Evolutionary conservation across 2,329 filamentous ascomycete genomes (phyloP).

Genomic region (Beauveria varroae): DNA sequence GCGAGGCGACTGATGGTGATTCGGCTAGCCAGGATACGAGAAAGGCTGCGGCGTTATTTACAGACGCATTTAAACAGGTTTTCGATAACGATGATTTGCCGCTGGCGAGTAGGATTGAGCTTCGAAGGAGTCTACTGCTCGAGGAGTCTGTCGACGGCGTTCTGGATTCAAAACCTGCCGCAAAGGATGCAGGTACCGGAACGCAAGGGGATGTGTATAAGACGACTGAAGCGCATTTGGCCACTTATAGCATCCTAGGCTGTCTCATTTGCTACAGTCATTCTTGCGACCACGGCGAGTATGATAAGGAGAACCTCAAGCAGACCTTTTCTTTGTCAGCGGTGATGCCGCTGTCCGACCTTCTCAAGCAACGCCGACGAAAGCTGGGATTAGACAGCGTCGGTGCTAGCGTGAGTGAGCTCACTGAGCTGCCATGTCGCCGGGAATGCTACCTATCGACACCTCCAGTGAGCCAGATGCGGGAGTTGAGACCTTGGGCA

Average conservation of each 20-base stretch:
- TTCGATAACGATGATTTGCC: slow-evolving; percentile 33
- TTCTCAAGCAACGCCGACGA: background rate
- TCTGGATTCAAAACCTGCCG: slow-evolving; percentile 45
- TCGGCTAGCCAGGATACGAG: slow-evolving; percentile 32
- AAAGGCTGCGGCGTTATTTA: slow-evolving; percentile 41
- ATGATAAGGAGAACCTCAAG: slow-evolving; percentile 45
- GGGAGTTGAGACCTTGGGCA: slow-evolving; percentile 29
- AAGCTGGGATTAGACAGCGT: background rate
- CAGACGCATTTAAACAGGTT: slow-evolving; percentile 48
- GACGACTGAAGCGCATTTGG: slow-evolving; percentile 39
- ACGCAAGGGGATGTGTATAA: slow-evolving; percentile 30
- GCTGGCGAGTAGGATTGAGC: slow-evolving; percentile 32
- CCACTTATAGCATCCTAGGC: slow-evolving; percentile 47
- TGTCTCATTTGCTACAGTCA: slow-evolving; percentile 54
- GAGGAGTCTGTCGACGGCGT: slow-evolving; percentile 48
- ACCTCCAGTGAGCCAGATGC: background rate
- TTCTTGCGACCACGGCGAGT: slow-evolving; percentile 55
- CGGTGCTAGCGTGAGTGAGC: background rate
- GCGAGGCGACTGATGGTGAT: slow-evolving; percentile 29
- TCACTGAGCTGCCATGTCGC: background rate
- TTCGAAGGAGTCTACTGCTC: slow-evolving; percentile 45
- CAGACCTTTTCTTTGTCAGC: slow-evolving; percentile 41
- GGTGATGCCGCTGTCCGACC: slow-evolving; percentile 1
- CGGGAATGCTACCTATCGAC: background rate
- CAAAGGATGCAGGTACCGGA: slow-evolving; percentile 33